These are phyloP conservation scores for Botrytis porri DNA, from an alignment of 2,329 filamentous ascomycete genomes.

Conservation along the genomic window DNA sequence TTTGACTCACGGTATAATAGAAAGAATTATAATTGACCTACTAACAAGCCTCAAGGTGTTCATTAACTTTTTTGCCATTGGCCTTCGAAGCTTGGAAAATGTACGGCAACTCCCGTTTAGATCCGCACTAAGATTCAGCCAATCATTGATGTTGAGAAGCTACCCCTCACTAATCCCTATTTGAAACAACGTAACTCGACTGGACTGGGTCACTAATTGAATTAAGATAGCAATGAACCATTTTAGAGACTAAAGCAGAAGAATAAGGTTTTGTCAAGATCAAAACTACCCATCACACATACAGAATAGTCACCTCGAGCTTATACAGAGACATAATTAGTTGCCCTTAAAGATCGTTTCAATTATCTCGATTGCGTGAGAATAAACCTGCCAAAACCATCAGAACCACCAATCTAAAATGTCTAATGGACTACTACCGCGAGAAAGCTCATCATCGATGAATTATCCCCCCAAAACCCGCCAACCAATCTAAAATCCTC, in stretches of 20 bases:
- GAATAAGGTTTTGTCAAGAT: background rate
- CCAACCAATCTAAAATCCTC: background rate
- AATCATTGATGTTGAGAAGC: background rate
- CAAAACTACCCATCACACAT: background rate
- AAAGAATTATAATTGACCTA: background rate
- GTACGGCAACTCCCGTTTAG: constrained; percentile 21
- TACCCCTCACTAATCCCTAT: constrained; percentile 14
- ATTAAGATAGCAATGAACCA: background rate
- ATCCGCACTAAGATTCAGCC: background rate
- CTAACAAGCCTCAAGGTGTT: constrained; percentile 7
- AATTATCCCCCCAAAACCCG: background rate
- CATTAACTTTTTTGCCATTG: constrained; percentile 7
- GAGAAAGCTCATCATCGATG: background rate
- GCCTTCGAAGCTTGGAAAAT: background rate
- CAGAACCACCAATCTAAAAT: background rate
- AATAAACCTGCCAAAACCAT: background rate
- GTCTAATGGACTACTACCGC: background rate
- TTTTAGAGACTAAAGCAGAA: background rate
- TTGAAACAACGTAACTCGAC: background rate
- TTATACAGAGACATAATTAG: background rate
- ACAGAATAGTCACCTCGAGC: background rate
- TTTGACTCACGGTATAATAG: background rate
- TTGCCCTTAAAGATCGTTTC: background rate
- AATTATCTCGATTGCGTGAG: background rate
- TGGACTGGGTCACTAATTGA: background rate